A percentile compares a stretch with the other conserved stretches of the same genome.
These are phyloP conservation scores for Mycosphaerella sp. DNA, from an alignment of 2,329 filamentous ascomycete genomes.

Conservation along the genomic window DNA sequence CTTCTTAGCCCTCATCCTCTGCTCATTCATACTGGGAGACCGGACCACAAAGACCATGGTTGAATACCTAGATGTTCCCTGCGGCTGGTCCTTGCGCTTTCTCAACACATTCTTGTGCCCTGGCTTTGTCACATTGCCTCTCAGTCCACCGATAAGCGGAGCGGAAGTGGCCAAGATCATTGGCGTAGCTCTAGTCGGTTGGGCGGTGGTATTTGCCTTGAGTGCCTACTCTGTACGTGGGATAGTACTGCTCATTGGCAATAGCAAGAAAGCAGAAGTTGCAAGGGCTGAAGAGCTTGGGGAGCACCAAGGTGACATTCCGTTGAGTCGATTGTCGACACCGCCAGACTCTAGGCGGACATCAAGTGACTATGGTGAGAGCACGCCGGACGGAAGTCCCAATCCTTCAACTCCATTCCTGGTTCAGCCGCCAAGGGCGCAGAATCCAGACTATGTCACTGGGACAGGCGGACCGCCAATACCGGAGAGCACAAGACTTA, in stretches of 20 bases:
- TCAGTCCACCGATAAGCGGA: slow-evolving; percentile 50
- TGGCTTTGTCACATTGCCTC: slow-evolving; percentile 53
- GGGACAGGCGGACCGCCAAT: slow-evolving; percentile 26
- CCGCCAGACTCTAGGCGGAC: slow-evolving; percentile 6
- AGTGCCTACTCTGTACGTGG: slow-evolving; percentile 40
- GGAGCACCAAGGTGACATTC: slow-evolving; percentile 42
- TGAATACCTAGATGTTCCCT: slow-evolving; percentile 50
- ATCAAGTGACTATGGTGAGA: neutral
- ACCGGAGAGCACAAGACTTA: neutral
- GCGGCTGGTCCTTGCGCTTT: slow-evolving; percentile 52
- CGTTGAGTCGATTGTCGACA: slow-evolving; percentile 31
- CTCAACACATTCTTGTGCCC: slow-evolving; percentile 56
- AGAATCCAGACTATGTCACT: slow-evolving; percentile 22
- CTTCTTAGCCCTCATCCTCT: slow-evolving; percentile 46
- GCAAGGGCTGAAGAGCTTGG: slow-evolving; percentile 50
- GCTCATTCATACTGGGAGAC: slow-evolving; percentile 45
- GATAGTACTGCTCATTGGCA: slow-evolving; percentile 48
- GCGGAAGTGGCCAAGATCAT: slow-evolving; percentile 55
- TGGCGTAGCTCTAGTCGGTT: slow-evolving; percentile 52
- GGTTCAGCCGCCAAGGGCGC: slow-evolving; percentile 20
- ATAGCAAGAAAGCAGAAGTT: slow-evolving; percentile 47
- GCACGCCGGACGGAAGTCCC: neutral
- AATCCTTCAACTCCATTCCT: slow-evolving; percentile 7
- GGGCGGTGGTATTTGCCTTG: slow-evolving; percentile 37
- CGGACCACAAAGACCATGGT: slow-evolving; percentile 46